Evolutionary conservation across 768 basidiomycete genomes (phyloP).

Genomic region (Termitomyces sp.): DNA sequence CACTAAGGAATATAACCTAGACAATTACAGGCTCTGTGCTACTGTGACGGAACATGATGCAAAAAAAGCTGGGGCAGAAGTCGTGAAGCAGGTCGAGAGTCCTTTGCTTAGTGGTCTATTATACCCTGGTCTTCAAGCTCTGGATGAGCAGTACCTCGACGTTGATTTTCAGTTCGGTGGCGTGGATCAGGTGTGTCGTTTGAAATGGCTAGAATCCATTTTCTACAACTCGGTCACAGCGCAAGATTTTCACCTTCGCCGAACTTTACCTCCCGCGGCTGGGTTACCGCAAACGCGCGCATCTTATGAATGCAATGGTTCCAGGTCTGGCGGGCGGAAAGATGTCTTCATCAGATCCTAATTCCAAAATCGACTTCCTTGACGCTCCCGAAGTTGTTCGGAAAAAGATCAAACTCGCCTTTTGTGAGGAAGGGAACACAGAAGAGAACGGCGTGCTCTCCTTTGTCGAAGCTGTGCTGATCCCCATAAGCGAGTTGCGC

Average conservation of each 20-base stretch:
- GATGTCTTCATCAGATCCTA: slow-evolving; percentile 97
- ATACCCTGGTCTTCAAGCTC: slow-evolving; percentile 94
- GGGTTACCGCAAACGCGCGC: slow-evolving; percentile 91
- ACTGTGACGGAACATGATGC: slow-evolving; percentile 94
- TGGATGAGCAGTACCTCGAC: slow-evolving; percentile 95
- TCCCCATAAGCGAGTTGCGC: slow-evolving; percentile 78
- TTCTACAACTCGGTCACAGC: slow-evolving; percentile 36
- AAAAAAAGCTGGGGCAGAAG: slow-evolving; percentile 97
- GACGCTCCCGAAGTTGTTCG: slow-evolving; percentile 79
- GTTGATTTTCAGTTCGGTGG: slow-evolving; percentile 99
- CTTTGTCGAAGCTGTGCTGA: slow-evolving; percentile 82
- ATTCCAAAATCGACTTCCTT: slow-evolving; percentile 97
- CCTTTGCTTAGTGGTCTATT: slow-evolving; percentile 87
- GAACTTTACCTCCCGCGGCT: slow-evolving; percentile 92
- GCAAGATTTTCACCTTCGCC: slow-evolving; percentile 98
- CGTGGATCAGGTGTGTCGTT: slow-evolving; percentile 76
- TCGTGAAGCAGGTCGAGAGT: slow-evolving; percentile 95
- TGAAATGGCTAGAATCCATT: not conserved
- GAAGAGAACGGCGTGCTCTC: slow-evolving; percentile 85
- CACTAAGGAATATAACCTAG: slow-evolving; percentile 85
- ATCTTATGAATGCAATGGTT: slow-evolving; percentile 98
- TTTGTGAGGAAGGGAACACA: slow-evolving; percentile 90
- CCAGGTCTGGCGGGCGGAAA: slow-evolving; percentile 93
- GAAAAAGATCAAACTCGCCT: slow-evolving; percentile 87
- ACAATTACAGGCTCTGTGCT: slow-evolving; percentile 90